These are phyloP conservation scores for Globisporangium rhizosaccharum DNA, from an alignment of 352 stramenopile species.

Conservation along the genomic window DNA sequence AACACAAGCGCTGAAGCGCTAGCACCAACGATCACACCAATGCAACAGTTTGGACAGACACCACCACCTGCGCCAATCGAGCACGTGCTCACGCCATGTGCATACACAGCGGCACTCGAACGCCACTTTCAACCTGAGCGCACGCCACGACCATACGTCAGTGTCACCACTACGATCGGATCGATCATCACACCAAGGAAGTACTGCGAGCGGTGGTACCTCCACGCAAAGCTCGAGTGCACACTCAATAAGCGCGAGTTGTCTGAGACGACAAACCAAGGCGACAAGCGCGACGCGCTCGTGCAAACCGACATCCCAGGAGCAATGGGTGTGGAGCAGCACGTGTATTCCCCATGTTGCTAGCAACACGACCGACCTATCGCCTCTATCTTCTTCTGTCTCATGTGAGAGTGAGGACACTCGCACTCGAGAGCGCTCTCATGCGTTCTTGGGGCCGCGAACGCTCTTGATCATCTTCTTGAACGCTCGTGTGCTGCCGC, in stretches of 20 bases:
- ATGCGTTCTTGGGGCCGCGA: conserved; percentile 61
- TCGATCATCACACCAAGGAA: conserved; percentile 23
- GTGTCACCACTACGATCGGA: conserved; percentile 23
- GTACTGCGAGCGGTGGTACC: conserved; percentile 22
- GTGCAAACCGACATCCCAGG: conserved; percentile 16
- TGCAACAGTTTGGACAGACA: background rate
- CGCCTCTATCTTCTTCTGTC: background rate
- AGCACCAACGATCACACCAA: background rate
- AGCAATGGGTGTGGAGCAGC: background rate
- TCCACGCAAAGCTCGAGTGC: conserved; percentile 13
- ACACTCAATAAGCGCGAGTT: background rate
- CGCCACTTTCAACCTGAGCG: conserved; percentile 45
- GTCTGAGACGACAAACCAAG: background rate
- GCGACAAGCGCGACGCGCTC: conserved; percentile 3
- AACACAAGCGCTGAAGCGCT: background rate
- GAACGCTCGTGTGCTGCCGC: conserved; percentile 18
- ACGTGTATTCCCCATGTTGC: background rate
- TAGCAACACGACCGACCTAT: background rate
- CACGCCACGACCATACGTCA: conserved; percentile 26
- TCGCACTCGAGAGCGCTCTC: conserved; percentile 1
- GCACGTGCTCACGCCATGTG: conserved; percentile 25
- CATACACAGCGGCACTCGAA: conserved; percentile 21
- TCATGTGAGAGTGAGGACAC: background rate
- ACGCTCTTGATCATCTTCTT: conserved; percentile 83
- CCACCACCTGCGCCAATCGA: conserved; percentile 6